phyloP scores from a whole-genome alignment of 2,329 filamentous ascomycete species.

The Metarhizium humberi region DNA sequence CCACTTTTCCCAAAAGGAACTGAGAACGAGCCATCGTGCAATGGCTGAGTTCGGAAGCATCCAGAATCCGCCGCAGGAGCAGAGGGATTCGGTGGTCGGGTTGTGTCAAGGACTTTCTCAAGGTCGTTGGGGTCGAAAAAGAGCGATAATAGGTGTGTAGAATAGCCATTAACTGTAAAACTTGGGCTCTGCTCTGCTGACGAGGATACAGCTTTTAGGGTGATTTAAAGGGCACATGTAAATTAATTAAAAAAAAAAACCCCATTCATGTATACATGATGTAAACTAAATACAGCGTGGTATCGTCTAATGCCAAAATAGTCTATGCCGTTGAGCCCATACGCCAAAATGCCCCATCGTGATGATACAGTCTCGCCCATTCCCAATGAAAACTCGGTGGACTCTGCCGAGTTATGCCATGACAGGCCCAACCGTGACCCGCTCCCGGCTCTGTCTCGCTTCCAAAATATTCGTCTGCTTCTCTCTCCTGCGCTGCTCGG shows the following conservation, averaged over 20 bases:
- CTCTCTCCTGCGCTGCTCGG: conserved; percentile 39
- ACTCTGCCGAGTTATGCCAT: conserved; percentile 9
- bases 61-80: neutral
- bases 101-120: neutral
- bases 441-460: conserved; percentile 35
- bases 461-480: conserved; percentile 27
- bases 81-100: neutral
- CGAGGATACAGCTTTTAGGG: too few species aligned
- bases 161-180: too few species aligned
- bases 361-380: neutral
- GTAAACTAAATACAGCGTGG: neutral
- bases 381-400: neutral
- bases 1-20: too few species aligned
- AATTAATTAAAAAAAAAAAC: neutral
- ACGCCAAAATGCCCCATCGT: neutral
- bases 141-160: too few species aligned
- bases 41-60: too few species aligned
- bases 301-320: neutral
- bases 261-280: neutral
- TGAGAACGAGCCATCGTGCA: too few species aligned
- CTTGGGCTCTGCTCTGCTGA: too few species aligned
- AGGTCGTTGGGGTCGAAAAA: too few species aligned
- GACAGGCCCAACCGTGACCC: conserved; percentile 47
- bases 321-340: neutral
- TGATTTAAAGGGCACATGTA: too few species aligned